These are phyloP conservation scores for Capniomyces stellatus DNA, from an alignment of 371 early-diverging fungal species.

Conservation along the genomic window DNA sequence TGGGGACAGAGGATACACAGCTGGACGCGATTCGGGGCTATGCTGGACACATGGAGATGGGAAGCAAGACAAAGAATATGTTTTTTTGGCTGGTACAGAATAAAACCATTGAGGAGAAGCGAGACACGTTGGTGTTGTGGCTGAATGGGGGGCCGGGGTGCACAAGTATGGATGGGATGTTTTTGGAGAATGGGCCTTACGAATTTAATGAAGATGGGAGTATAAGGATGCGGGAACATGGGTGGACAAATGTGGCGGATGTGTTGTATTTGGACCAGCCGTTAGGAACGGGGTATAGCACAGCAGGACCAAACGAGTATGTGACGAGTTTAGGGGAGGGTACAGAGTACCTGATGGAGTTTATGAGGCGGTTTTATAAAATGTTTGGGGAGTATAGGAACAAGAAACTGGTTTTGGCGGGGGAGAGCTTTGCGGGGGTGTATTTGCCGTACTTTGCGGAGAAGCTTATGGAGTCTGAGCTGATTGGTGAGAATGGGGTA, in stretches of 20 bases:
- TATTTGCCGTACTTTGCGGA: constrained; percentile 31
- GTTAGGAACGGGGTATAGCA: constrained; percentile 29
- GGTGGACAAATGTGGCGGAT: constrained; percentile 21
- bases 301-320: constrained; percentile 3
- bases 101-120: constrained; percentile 16
- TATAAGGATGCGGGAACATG: constrained; percentile 13
- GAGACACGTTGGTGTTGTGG: constrained; percentile 26
- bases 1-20: not conserved
- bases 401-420: constrained; percentile 26
- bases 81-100: constrained; percentile 30
- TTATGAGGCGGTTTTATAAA: constrained; percentile 24
- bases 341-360: constrained; percentile 14
- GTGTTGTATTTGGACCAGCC: constrained; percentile 35
- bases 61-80: constrained; percentile 4
- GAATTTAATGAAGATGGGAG: constrained; percentile 13
- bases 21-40: not conserved
- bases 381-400: constrained; percentile 22
- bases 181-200: constrained; percentile 32
- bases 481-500: constrained; percentile 6
- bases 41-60: not conserved
- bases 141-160: constrained; percentile 36
- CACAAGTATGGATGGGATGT: constrained; percentile 28
- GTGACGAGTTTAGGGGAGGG: constrained; percentile 11
- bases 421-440: constrained; percentile 32
- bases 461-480: constrained; percentile 8